phyloP scores from a whole-genome alignment of 2,329 filamentous ascomycete species.

The Pestalotiopsis sp. region DNA sequence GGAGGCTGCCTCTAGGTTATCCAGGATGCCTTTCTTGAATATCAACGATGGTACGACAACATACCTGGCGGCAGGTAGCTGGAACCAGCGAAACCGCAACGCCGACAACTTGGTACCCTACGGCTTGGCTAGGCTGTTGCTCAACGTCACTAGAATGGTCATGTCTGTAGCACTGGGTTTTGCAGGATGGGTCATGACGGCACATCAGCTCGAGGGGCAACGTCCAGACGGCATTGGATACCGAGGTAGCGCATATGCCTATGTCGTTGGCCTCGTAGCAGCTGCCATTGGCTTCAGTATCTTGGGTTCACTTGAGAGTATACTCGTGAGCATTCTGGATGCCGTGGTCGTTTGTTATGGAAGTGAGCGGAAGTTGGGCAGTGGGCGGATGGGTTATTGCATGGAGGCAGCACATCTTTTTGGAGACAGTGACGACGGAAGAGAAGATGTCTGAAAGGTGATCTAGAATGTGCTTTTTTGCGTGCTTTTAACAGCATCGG shows the following conservation, averaged over 20 bases:
- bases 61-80: slow-evolving; percentile 62
- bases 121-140: slow-evolving; percentile 84
- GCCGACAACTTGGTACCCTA: slow-evolving; percentile 75
- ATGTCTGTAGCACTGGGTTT: slow-evolving; percentile 91
- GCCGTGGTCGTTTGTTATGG: slow-evolving; percentile 92
- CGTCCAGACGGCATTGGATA: slow-evolving; percentile 56
- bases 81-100: slow-evolving; percentile 44
- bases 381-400: slow-evolving; percentile 77
- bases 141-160: slow-evolving; percentile 88
- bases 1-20: slow-evolving; percentile 76
- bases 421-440: slow-evolving; percentile 56
- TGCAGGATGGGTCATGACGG: slow-evolving; percentile 94
- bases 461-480: background rate
- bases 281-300: slow-evolving; percentile 95
- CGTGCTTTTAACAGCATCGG: slow-evolving; percentile 2
- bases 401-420: slow-evolving; percentile 90
- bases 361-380: slow-evolving; percentile 75
- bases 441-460: slow-evolving; percentile 30
- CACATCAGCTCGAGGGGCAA: slow-evolving; percentile 71
- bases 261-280: slow-evolving; percentile 89
- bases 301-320: slow-evolving; percentile 86
- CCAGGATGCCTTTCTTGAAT: slow-evolving; percentile 80
- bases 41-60: slow-evolving; percentile 76
- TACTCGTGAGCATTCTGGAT: slow-evolving; percentile 84
- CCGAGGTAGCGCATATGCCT: slow-evolving; percentile 88